Conservation (phyloP, 2,329 filamentous ascomycete species). For the Xylariaceae sp. region DNA sequence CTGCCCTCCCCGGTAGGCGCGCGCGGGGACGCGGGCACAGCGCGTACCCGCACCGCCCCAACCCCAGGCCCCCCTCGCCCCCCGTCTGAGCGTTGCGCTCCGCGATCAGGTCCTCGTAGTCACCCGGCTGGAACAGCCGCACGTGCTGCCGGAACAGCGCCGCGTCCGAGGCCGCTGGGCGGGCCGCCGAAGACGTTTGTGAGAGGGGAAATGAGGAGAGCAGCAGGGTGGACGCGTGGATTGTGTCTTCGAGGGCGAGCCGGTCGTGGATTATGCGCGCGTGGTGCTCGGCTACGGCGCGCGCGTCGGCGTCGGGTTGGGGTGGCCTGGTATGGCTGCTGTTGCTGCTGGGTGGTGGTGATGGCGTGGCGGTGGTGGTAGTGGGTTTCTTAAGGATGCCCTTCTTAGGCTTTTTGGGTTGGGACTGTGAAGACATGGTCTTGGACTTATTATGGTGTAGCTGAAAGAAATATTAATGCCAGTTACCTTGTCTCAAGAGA, state of each 20-base stretch:
- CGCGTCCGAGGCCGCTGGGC: slow-evolving; percentile 60
- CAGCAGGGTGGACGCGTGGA: slow-evolving; percentile 65
- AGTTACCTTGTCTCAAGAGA: too few relatives aligned
- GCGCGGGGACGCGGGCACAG: slow-evolving; percentile 72
- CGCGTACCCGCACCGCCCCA: slow-evolving; percentile 79
- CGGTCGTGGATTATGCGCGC: slow-evolving; percentile 80
- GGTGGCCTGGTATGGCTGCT: slow-evolving; percentile 20
- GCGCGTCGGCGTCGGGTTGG: slow-evolving; percentile 46
- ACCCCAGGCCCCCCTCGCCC: too few relatives aligned
- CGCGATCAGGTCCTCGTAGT: slow-evolving; percentile 86
- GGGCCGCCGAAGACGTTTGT: slow-evolving; percentile 46
- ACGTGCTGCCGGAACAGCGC: slow-evolving; percentile 67
- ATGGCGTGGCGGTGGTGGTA: slow-evolving; percentile 44
- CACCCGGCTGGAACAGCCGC: slow-evolving; percentile 76
- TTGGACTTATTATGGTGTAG: slow-evolving; percentile 58
- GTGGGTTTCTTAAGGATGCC: slow-evolving; percentile 65
- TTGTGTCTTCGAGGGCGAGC: slow-evolving; percentile 74
- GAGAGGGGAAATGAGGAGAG: slow-evolving; percentile 34
- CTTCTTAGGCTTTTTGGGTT: slow-evolving; percentile 45
- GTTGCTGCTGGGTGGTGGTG: slow-evolving; percentile 38
- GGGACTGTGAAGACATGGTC: slow-evolving; percentile 18
- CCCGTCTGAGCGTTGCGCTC: slow-evolving; percentile 91
- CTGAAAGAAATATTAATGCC: too few relatives aligned
- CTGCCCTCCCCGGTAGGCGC: slow-evolving; percentile 57
- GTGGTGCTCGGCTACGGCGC: slow-evolving; percentile 76